Conservation (phyloP, 257 asterid genomes). For the Apocynum venetum region DNA sequence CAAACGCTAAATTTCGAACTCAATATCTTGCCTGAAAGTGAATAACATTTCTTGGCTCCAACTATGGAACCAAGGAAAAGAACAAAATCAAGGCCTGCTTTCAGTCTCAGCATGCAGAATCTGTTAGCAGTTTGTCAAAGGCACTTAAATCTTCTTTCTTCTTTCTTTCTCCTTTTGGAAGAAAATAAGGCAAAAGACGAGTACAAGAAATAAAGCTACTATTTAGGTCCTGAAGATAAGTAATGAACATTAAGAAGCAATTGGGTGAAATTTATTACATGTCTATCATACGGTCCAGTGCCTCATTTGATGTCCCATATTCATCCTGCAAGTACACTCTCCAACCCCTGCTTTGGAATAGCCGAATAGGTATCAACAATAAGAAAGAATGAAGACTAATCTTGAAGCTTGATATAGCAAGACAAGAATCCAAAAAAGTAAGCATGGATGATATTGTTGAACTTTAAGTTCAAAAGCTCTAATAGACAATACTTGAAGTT, state of each 20-base stretch:
- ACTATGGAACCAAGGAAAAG: neutral
- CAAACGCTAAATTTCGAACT: neutral
- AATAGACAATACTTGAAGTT: neutral
- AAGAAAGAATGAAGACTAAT: neutral
- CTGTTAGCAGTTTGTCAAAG: neutral
- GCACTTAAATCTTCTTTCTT: too few species aligned
- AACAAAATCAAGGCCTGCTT: neutral
- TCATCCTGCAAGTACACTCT: slow-evolving; percentile 92
- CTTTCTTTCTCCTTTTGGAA: neutral
- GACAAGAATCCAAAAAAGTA: neutral
- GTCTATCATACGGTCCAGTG: slow-evolving; percentile 63
- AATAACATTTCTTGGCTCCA: neutral
- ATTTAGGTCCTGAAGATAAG: neutral
- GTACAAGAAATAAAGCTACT: neutral
- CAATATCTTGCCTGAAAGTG: neutral
- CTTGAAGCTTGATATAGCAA: neutral
- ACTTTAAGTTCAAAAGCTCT: neutral
- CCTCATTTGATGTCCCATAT: slow-evolving; percentile 80
- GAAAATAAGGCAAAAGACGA: neutral
- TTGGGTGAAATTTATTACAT: slow-evolving; percentile 28
- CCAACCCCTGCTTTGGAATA: slow-evolving; percentile 67
- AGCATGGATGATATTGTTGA: neutral
- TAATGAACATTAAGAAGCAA: neutral
- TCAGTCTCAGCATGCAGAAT: neutral
- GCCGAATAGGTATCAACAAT: slow-evolving; percentile 5